phyloP scores from a whole-genome alignment of 768 basidiomycete genomes.

The Mycena kentingensis region DNA sequence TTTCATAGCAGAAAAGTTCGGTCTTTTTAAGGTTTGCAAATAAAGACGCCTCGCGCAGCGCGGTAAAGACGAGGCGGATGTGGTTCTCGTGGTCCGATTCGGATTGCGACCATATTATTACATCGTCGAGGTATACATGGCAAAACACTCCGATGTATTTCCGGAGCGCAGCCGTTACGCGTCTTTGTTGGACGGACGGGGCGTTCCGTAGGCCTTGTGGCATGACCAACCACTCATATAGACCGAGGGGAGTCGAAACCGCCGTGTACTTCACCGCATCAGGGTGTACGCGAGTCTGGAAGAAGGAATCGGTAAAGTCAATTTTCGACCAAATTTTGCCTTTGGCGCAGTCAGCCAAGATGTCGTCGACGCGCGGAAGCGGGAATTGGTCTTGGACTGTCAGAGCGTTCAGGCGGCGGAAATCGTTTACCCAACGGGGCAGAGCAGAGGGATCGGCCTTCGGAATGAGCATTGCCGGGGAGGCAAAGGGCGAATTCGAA shows the following conservation, averaged over 20 bases:
- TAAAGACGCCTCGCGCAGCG: slow-evolving; percentile 18
- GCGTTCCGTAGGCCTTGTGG: slow-evolving; percentile 24
- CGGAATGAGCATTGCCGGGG: too few species aligned
- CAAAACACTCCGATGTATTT: slow-evolving; percentile 33
- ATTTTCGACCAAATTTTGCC: slow-evolving; percentile 36
- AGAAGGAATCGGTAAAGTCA: slow-evolving; percentile 41
- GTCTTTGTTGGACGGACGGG: slow-evolving; percentile 32
- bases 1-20: background rate
- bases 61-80: slow-evolving; percentile 24
- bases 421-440: slow-evolving; percentile 40
- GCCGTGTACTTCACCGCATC: slow-evolving; percentile 33
- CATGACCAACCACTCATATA: slow-evolving; percentile 33
- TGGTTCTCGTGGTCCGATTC: slow-evolving; percentile 29
- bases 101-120: slow-evolving; percentile 36
- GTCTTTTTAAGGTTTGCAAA: slow-evolving; percentile 26
- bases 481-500: slow-evolving; percentile 41
- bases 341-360: slow-evolving; percentile 34
- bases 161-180: slow-evolving; percentile 26
- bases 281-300: slow-evolving; percentile 33
- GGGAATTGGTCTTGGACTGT: slow-evolving; percentile 31
- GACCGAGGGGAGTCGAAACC: slow-evolving; percentile 36
- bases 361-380: too few species aligned
- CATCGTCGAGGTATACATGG: slow-evolving; percentile 39
- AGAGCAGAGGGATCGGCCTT: slow-evolving; percentile 30
- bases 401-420: slow-evolving; percentile 32